Base-by-base conservation (phyloP, 345 rosid genomes). In the Odontarrhena argentea region DNA sequence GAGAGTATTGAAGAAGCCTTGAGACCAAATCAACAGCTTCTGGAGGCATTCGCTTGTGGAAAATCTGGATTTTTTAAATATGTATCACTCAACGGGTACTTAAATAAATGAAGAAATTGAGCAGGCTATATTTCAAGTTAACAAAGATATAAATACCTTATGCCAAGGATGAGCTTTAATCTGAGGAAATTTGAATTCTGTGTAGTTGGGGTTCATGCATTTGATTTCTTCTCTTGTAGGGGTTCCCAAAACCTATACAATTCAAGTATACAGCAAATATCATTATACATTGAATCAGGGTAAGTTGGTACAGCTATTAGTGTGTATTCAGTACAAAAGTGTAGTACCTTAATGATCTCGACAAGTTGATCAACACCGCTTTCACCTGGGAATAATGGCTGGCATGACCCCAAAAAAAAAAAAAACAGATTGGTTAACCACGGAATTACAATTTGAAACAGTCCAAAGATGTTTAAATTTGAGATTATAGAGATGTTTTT, bases 101-200 rank as follows among this genome's bases (percentile, higher is more conserved):
- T 12, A 42, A 52, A 52, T 18, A 18, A 18, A 18, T 18, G 9
- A 37, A 59, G 48, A 6, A 48, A 58, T 0, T 36, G 12, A 65
- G 7, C 28, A 49, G 22, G 15, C 6, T n/a, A 7, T 1, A 13
- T 25, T 12, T 26, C 3, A 18, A 6, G 43, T 36, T 32, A 32
- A 6, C 4, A 32, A 54, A 12, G 10, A 26, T 59, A 22, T 40
- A 49, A 2, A 14, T 28, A 90, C 99, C 96, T 94, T 94, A 80
- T 94, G 99, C 99, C 97, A 91, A 9, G 98, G 98, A 77, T 93
- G 98, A 47, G 98, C 96, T 80, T 93, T 93, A 56, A 93, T 93
- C 81, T 93, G 99, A 52, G 99, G 97, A 74, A 94, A 94, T 54
- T 91, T 94, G 80, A 85, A 94, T 75, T 94, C 99, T 0, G 92